Evolutionary conservation across 768 basidiomycete genomes (phyloP).

Genomic region (Terana coerulea): DNA sequence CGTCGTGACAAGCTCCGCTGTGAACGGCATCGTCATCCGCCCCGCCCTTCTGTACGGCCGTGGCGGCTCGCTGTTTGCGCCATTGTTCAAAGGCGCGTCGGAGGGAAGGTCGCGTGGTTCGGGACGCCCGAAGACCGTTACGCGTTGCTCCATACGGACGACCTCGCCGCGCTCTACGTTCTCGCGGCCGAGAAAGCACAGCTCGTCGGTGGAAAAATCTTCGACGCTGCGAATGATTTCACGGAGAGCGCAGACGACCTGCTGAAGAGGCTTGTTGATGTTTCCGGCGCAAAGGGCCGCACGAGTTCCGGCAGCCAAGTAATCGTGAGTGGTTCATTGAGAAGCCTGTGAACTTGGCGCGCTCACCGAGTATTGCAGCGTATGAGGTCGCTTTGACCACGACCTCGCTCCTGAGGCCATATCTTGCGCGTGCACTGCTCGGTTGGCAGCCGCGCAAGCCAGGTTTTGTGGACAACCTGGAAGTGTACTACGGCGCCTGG

Average conservation of each 20-base stretch:
- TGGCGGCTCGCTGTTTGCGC: conserved; percentile 32
- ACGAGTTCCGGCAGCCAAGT: conserved; percentile 29
- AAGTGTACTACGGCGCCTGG: conserved; percentile 38
- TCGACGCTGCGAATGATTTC: conserved; percentile 37
- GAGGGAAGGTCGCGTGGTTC: conserved; percentile 29
- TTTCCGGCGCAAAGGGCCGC: conserved; percentile 37
- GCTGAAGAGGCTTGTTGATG: conserved; percentile 32
- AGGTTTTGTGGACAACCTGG: conserved; percentile 40
- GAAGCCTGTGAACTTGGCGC: no score
- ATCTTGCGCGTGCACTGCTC: conserved; percentile 37
- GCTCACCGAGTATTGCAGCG: conserved; percentile 19
- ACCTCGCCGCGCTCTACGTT: conserved; percentile 42
- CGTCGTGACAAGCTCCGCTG: conserved; percentile 23
- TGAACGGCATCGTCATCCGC: conserved; percentile 45
- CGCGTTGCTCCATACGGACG: conserved; percentile 39
- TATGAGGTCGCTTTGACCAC: conserved; percentile 34
- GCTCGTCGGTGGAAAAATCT: conserved; percentile 34
- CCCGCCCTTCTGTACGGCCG: conserved; percentile 41
- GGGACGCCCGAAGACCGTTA: conserved; percentile 35
- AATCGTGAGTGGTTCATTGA: no score
- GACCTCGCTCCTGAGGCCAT: conserved; percentile 31
- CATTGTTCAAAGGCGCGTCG: conserved; percentile 29
- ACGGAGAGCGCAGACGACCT: conserved; percentile 40
- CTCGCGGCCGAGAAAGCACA: conserved; percentile 36
- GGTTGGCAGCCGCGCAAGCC: conserved; percentile 42